Conservation (phyloP, 495 filamentous ascomycete genomes). For the Aspergillus biplanus region DNA sequence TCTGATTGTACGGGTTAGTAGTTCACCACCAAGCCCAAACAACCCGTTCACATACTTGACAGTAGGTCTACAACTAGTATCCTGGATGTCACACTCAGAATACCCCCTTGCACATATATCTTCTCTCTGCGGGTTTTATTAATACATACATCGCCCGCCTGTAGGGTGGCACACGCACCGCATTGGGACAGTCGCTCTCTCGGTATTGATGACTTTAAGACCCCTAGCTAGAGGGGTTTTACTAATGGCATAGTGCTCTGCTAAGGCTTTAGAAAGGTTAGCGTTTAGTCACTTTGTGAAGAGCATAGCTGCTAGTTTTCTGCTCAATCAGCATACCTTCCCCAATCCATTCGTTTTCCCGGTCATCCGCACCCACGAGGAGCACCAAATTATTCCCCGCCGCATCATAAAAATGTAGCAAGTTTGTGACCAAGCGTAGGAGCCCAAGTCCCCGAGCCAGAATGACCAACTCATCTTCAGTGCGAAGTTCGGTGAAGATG, state of each 20-base stretch:
- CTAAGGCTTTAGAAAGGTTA: slow-evolving; percentile 60
- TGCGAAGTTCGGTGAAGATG: slow-evolving; percentile 85
- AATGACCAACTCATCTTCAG: slow-evolving; percentile 91
- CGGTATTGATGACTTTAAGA: slow-evolving; percentile 90
- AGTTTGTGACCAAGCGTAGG: slow-evolving; percentile 85
- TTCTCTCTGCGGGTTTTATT: slow-evolving; percentile 65
- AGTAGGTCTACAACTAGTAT: slow-evolving; percentile 93
- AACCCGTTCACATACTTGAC: slow-evolving; percentile 54
- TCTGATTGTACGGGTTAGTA: slow-evolving; percentile 39
- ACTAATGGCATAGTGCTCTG: slow-evolving; percentile 90
- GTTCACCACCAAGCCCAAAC: slow-evolving; percentile 6
- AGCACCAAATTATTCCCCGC: slow-evolving; percentile 91
- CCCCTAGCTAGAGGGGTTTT: slow-evolving; percentile 76
- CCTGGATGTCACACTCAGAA: slow-evolving; percentile 94
- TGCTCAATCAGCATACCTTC: slow-evolving; percentile 56
- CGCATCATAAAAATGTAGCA: slow-evolving; percentile 95
- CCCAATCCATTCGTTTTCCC: slow-evolving; percentile 93
- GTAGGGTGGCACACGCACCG: slow-evolving; percentile 41
- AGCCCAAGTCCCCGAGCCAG: slow-evolving; percentile 91
- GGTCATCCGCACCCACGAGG: slow-evolving; percentile 86
- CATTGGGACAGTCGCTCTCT: slow-evolving; percentile 81
- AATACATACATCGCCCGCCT: slow-evolving; percentile 18
- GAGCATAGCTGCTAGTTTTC: neutral
- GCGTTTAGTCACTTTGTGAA: neutral
- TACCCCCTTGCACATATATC: slow-evolving; percentile 85